Percentiles rank a stretch among this genome's conserved stretches.
These are phyloP conservation scores for Xylaria curta DNA, from an alignment of 495 filamentous ascomycete species.

Conservation along the genomic window DNA sequence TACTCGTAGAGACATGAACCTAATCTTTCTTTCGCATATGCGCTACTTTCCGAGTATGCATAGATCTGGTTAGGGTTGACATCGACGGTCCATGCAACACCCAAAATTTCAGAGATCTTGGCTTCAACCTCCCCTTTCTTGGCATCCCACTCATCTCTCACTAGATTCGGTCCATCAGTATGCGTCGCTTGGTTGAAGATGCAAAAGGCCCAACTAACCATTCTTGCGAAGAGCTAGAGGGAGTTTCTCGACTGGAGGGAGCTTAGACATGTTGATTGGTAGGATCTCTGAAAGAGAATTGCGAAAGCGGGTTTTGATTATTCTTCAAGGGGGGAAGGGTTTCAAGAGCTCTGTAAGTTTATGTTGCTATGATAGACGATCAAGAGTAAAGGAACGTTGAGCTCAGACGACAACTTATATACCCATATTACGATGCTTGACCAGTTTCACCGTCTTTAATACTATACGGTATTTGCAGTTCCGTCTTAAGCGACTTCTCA, in stretches of 20 bases:
- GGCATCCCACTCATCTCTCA: constrained; percentile 60
- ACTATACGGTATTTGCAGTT: neutral
- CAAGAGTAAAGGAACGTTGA: neutral
- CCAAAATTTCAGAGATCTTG: constrained; percentile 50
- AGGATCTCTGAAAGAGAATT: neutral
- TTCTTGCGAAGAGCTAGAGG: constrained; percentile 61
- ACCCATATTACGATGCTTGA: neutral
- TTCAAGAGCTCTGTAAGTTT: neutral
- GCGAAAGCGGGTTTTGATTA: neutral
- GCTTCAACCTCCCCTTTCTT: constrained; percentile 52
- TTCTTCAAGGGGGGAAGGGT: neutral
- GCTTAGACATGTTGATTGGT: constrained; percentile 42
- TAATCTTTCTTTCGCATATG: constrained; percentile 52
- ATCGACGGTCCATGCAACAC: constrained; percentile 55
- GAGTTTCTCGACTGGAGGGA: constrained; percentile 56
- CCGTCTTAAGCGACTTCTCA: neutral
- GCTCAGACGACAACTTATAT: constrained; percentile 7
- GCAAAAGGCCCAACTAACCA: constrained; percentile 39
- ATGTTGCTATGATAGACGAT: neutral
- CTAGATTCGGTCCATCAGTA: constrained; percentile 34
- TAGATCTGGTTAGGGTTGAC: constrained; percentile 54
- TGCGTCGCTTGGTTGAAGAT: neutral
- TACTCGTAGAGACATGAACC: constrained; percentile 55
- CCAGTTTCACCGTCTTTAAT: neutral
- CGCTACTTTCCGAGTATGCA: constrained; percentile 52